Evolutionary conservation across 441 rosid species (phyloP).

Genomic region (Syzygium malaccense): DNA sequence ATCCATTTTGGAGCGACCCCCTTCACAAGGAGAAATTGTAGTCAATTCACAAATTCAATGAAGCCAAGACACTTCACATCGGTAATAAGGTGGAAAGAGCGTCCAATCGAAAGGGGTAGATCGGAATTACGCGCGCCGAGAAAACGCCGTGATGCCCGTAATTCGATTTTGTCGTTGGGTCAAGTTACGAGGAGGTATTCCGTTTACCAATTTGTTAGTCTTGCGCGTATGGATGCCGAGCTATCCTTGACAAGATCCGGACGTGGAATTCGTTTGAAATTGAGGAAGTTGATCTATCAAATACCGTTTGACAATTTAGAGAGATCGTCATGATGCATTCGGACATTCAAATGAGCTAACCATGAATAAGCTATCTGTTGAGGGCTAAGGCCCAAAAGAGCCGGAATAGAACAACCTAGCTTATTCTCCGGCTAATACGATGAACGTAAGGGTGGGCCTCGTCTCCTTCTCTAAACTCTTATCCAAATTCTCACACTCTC

Average conservation of each 20-base stretch:
- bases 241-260: neutral
- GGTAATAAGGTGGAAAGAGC: neutral
- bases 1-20: neutral
- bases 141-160: neutral
- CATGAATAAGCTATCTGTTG: rapidly evolving
- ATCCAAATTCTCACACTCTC: too few species aligned
- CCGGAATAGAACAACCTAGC: neutral
- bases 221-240: neutral
- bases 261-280: too few species aligned
- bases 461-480: too few species aligned
- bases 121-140: neutral
- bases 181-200: neutral
- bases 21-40: neutral
- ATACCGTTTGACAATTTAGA: neutral
- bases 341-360: neutral
- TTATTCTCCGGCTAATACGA: too few species aligned
- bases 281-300: neutral
- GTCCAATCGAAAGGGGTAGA: neutral
- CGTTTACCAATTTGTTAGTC: neutral
- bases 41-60: neutral
- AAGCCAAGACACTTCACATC: rapidly evolving
- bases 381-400: neutral
- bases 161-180: neutral
- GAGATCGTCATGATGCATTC: neutral
- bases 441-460: too few species aligned